Evolutionary conservation across 108 stramenopile genomes (phyloP).

Genomic region (Skeletonema potamos): DNA sequence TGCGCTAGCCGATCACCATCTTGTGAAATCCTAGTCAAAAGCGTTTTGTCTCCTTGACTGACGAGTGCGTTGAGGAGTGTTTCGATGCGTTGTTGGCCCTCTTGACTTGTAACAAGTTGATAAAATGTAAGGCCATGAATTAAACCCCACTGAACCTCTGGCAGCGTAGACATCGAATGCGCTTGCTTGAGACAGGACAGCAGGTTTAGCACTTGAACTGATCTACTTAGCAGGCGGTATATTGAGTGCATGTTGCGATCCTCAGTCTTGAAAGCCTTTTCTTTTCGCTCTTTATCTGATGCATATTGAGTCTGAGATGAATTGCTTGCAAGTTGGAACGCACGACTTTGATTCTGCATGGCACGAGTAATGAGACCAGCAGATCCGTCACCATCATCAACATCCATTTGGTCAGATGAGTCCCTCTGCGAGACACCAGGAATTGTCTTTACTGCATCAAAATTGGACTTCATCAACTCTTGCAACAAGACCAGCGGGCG

Average conservation of each 20-base stretch:
- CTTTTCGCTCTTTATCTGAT: conserved; percentile 48
- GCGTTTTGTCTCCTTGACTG: conserved; percentile 47
- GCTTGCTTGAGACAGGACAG: conserved; percentile 66
- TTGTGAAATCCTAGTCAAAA: conserved; percentile 33
- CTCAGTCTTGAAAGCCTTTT: conserved; percentile 59
- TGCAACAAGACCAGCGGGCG: conserved; percentile 55
- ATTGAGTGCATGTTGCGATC: conserved; percentile 84
- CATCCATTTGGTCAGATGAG: conserved; percentile 51
- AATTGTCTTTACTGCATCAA: conserved; percentile 56
- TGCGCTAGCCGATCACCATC: conserved; percentile 69
- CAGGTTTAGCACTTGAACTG: conserved; percentile 74
- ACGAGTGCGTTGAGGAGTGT: conserved; percentile 70
- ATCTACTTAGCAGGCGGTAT: conserved; percentile 75
- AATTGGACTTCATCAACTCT: conserved; percentile 55
- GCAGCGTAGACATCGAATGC: conserved; percentile 61
- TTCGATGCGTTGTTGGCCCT: conserved; percentile 82
- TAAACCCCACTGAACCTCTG: conserved; percentile 85
- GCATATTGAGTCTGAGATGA: conserved; percentile 12
- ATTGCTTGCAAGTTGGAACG: conserved; percentile 2
- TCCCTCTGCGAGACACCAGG: conserved; percentile 46
- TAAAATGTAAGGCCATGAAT: conserved; percentile 76
- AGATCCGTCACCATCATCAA: conserved; percentile 41
- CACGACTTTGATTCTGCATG: conserved; percentile 59
- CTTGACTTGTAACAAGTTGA: conserved; percentile 62
- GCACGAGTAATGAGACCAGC: conserved; percentile 54